A percentile compares a stretch with the other conserved stretches of the same genome.
These are phyloP conservation scores for Scutellaria minor DNA, from an alignment of 257 asterid genomes.

Conservation along the genomic window DNA sequence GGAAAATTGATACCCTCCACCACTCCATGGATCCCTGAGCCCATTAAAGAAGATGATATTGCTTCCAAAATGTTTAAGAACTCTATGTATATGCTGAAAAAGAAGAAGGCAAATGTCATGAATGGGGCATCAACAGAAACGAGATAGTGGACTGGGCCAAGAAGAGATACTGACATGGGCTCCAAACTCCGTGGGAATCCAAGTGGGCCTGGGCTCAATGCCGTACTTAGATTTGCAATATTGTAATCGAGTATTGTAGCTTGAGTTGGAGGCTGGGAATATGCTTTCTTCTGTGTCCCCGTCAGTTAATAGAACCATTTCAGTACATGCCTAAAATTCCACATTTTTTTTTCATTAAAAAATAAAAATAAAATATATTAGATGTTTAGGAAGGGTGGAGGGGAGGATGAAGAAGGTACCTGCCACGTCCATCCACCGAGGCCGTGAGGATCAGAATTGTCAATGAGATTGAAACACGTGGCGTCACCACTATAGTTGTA, in stretches of 20 bases:
- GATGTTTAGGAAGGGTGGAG: no score
- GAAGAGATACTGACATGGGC: constrained; percentile 59
- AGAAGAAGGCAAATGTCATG: neutral
- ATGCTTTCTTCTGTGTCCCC: constrained; percentile 66
- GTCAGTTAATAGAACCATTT: constrained; percentile 69
- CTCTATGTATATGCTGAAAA: constrained; percentile 62
- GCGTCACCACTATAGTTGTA: constrained; percentile 69
- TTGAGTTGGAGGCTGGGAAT: constrained; percentile 58
- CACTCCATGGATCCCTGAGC: constrained; percentile 94
- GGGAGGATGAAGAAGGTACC: constrained; percentile 17
- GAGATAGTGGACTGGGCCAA: constrained; percentile 26
- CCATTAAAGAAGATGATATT: constrained; percentile 92
- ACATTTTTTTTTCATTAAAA: no score
- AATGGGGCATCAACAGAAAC: neutral
- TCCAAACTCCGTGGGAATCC: constrained; percentile 80
- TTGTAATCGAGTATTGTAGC: constrained; percentile 51
- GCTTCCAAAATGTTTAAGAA: constrained; percentile 70
- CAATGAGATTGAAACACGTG: constrained; percentile 59
- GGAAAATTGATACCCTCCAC: constrained; percentile 66
- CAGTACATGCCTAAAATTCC: constrained; percentile 65
- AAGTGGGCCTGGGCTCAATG: constrained; percentile 74
- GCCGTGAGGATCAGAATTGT: constrained; percentile 78
- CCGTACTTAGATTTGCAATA: constrained; percentile 42
- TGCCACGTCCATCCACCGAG: constrained; percentile 89
- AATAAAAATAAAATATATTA: no score